These are phyloP conservation scores for Dissophora globulifera DNA, from an alignment of 192 early-diverging fungal species.

Conservation along the genomic window DNA sequence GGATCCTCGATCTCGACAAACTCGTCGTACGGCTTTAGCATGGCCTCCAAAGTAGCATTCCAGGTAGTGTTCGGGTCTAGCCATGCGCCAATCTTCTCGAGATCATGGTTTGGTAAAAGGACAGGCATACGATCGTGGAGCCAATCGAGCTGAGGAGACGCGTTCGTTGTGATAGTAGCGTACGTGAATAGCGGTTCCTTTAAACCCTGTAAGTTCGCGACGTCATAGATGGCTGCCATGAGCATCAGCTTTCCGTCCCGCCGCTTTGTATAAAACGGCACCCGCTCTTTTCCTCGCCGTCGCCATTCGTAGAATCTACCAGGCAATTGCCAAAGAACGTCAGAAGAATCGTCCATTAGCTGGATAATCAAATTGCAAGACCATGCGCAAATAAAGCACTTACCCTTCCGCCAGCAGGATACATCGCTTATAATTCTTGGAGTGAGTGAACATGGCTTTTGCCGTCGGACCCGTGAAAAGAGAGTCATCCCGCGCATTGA, in stretches of 20 bases:
- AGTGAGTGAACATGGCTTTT: conserved; percentile 60
- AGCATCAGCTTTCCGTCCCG: conserved; percentile 61
- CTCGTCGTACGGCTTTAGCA: conserved; percentile 62
- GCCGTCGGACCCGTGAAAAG: conserved; percentile 46
- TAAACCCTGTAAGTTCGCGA: conserved; percentile 44
- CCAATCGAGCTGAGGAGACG: conserved; percentile 55
- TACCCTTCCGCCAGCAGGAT: conserved; percentile 66
- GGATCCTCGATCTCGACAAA: conserved; percentile 28
- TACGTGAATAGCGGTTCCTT: conserved; percentile 55
- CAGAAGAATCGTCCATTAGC: too few species aligned
- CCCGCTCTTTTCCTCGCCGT: conserved; percentile 55
- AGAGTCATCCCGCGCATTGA: conserved; percentile 67
- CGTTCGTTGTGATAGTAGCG: conserved; percentile 63
- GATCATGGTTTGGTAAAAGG: conserved; percentile 56
- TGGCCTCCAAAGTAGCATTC: conserved; percentile 38
- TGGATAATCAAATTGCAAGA: background rate
- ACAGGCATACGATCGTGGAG: conserved; percentile 71
- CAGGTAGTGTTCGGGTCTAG: conserved; percentile 55
- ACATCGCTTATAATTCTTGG: conserved; percentile 62
- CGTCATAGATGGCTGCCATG: conserved; percentile 62
- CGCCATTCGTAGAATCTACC: conserved; percentile 68
- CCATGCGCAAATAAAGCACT: background rate
- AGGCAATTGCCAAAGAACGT: too few species aligned
- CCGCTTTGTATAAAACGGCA: conserved; percentile 60
- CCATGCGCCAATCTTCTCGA: conserved; percentile 57